These are phyloP conservation scores for Leccinellum rugosiceps DNA, from an alignment of 768 basidiomycete species.

Conservation along the genomic window DNA sequence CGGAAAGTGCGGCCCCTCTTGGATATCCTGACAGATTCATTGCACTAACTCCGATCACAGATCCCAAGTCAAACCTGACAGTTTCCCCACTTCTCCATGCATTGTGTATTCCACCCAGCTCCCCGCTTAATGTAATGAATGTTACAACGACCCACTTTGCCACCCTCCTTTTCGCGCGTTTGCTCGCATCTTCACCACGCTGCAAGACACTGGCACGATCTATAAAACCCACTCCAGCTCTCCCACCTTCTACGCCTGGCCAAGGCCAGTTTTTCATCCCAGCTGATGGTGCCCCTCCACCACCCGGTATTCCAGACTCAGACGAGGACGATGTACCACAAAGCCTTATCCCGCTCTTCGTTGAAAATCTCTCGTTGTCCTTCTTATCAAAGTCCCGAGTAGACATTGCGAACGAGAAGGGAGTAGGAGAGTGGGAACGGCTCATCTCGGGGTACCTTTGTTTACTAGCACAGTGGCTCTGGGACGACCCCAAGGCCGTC, in stretches of 20 bases:
- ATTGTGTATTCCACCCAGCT: constrained; percentile 59
- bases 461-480: constrained; percentile 88
- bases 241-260: constrained; percentile 28
- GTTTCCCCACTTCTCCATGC: constrained; percentile 68
- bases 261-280: constrained; percentile 68
- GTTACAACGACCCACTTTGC: constrained; percentile 72
- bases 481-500: constrained; percentile 90
- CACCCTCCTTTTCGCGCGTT: constrained; percentile 73
- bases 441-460: constrained; percentile 83
- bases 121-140: constrained; percentile 53
- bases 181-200: constrained; percentile 64
- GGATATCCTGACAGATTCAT: background rate
- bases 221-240: constrained; percentile 51
- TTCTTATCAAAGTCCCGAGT: constrained; percentile 69
- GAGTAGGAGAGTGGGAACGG: constrained; percentile 87
- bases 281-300: constrained; percentile 54
- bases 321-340: constrained; percentile 67
- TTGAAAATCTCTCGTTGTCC: constrained; percentile 87
- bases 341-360: constrained; percentile 76
- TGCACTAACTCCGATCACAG: constrained; percentile 10
- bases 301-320: constrained; percentile 31
- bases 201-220: constrained; percentile 62
- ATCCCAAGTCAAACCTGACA: constrained; percentile 37
- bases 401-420: constrained; percentile 50
- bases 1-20: constrained; percentile 38